Conservation (phyloP, 1,139 yeast species). For the Hanseniaspora sp. region DNA sequence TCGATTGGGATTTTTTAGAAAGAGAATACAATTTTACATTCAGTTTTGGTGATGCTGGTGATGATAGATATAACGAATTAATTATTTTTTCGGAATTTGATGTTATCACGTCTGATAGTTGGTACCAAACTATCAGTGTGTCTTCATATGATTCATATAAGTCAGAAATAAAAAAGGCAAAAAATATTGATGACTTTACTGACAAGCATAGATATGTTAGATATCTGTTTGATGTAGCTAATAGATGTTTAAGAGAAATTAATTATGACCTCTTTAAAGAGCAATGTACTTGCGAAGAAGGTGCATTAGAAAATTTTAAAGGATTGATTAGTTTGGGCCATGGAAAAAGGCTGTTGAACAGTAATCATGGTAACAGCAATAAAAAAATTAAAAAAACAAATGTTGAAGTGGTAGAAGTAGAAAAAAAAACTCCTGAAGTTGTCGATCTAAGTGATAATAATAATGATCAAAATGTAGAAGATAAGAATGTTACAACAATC, state of each 20-base stretch:
- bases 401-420: too few relatives aligned
- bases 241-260: neutral
- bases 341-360: neutral
- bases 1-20: constrained; percentile 2
- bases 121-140: neutral
- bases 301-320: neutral
- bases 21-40: neutral
- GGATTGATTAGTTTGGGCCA: neutral
- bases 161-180: neutral
- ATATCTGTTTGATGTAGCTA: neutral
- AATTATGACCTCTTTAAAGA: neutral
- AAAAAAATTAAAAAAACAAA: too few relatives aligned
- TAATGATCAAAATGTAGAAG: too few relatives aligned
- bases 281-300: neutral
- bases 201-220: neutral
- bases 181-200: neutral
- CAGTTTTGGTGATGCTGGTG: too few relatives aligned
- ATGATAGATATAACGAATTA: neutral
- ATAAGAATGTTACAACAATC: too few relatives aligned
- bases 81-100: constrained; percentile 3
- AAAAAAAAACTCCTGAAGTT: too few relatives aligned
- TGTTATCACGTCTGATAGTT: neutral
- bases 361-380: too few relatives aligned
- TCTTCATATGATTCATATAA: neutral
- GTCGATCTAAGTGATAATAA: too few relatives aligned